Evolutionary conservation across 768 basidiomycete genomes (phyloP), one percentile per base, ranked within the genome.

Genomic region (Rhodotorula diobovata): DNA sequence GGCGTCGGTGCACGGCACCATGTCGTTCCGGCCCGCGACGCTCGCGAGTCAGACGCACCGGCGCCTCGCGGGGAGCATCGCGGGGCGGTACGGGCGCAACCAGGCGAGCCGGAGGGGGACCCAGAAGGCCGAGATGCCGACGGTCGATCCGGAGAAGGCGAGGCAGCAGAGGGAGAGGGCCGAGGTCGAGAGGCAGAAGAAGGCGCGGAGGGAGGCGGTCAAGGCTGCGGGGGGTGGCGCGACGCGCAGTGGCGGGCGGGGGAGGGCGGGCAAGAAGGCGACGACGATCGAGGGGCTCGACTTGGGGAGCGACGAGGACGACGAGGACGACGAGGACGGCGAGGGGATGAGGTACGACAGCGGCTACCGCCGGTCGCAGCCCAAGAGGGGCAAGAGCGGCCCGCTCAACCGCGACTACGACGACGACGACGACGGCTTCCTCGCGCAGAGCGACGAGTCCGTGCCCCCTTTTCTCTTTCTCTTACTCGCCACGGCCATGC

Each of bases 21-120:
- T 94, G 86, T 85, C 87, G 53, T 83, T 95, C 69, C 88, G 89
- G 6, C 93, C 93, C 6, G 90, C 90, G 8, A 89, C 90, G 68
- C 92, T 93, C 89, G 89, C 92, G 78, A 90, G 89, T 10, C 89
- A 90, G 80, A 90, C 90, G 23, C 92, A 95, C 80, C 86, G 89
- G 61, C 89, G 91, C 86, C 84, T 94, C 50, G 93, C 92, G 14
- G 87, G 88, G 48, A 88, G 90, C 50, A 90, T 93, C 15, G 89
- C 89, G 43, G 89, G 92, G 78, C 89, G 89, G 80, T 89, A 93
- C 81, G 88, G n/a, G n/a, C n/a, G 84, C 80, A 48, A 35, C 16
- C 23, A 46, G 16, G 90, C n/a, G n/a, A n/a, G 90, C 78, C 85
- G 89, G 32, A 88, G 90, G 10, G 86, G 88, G 62, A 83, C 91